phyloP scores from a whole-genome alignment of 2,329 filamentous ascomycete genomes.

The Diaporthe amygdali region DNA sequence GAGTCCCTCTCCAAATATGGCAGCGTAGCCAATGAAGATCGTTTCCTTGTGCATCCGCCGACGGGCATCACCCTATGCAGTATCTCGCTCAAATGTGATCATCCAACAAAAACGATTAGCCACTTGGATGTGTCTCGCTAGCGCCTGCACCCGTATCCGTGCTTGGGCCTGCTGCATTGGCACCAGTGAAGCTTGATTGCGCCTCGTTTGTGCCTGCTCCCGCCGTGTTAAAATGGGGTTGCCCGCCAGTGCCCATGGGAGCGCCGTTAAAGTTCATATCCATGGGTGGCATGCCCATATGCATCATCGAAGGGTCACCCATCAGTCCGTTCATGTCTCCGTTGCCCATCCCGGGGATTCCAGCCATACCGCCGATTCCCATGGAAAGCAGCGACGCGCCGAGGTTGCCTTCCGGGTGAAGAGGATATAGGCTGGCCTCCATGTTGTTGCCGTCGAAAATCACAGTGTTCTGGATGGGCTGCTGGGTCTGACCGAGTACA shows the following conservation, averaged over 20 bases:
- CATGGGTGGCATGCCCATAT: constrained; percentile 24
- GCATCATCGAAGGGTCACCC: constrained; percentile 23
- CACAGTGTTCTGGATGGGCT: constrained; percentile 94
- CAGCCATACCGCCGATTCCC: neutral
- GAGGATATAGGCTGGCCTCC: constrained; percentile 78
- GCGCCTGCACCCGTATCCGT: neutral
- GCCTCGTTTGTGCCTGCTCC: neutral
- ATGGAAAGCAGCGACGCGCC: constrained; percentile 51
- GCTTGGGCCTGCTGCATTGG: neutral
- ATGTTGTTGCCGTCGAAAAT: constrained; percentile 87
- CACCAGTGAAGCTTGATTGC: neutral
- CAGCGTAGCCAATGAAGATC: neutral
- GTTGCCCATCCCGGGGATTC: constrained; percentile 18
- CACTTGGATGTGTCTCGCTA: neutral
- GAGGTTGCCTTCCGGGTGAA: constrained; percentile 72
- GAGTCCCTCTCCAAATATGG: neutral
- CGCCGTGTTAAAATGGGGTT: neutral
- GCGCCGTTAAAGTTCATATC: constrained; percentile 11
- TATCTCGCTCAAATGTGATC: neutral
- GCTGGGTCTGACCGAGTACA: constrained; percentile 86
- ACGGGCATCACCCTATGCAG: neutral
- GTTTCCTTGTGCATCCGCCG: neutral
- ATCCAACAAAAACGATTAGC: neutral
- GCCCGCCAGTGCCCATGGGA: constrained; percentile 10
- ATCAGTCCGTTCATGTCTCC: constrained; percentile 26